These are phyloP conservation scores for Citrullus amarus DNA, from an alignment of 306 rosid species.

Conservation along the genomic window DNA sequence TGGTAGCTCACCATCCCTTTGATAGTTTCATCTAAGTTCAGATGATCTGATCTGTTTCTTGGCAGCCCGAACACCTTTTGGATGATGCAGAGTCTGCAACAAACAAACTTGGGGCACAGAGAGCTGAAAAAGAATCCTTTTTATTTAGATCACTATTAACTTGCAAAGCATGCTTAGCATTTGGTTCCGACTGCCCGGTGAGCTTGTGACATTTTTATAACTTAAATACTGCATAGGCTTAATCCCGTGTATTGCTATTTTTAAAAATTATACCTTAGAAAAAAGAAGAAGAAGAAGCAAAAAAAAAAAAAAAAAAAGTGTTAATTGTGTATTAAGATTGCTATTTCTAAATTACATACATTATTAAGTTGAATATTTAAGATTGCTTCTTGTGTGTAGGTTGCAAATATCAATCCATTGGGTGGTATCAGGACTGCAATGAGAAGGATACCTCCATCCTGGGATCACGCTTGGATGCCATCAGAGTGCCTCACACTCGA, in stretches of 20 bases:
- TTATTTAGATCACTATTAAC: slow-evolving; percentile 47
- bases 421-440: slow-evolving; percentile 54
- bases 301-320: too few relatives aligned
- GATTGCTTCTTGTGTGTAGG: slow-evolving; percentile 21
- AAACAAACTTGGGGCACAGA: slow-evolving; percentile 63
- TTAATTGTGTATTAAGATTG: too few relatives aligned
- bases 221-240: neutral
- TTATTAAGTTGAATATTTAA: neutral
- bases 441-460: slow-evolving; percentile 46
- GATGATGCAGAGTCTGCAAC: slow-evolving; percentile 46
- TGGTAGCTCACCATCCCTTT: neutral
- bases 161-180: slow-evolving; percentile 39
- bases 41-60: slow-evolving; percentile 7
- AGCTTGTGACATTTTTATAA: slow-evolving; percentile 16
- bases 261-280: neutral
- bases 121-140: slow-evolving; percentile 68
- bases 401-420: slow-evolving; percentile 57
- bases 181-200: slow-evolving; percentile 93
- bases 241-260: neutral
- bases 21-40: neutral
- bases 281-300: too few relatives aligned
- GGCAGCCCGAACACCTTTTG: slow-evolving; percentile 74
- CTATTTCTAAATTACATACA: neutral
- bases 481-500: slow-evolving; percentile 48
- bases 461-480: slow-evolving; percentile 66